Evolutionary conservation across 2,329 filamentous ascomycete species (phyloP).

Genomic region (Clarireedia sp.): DNA sequence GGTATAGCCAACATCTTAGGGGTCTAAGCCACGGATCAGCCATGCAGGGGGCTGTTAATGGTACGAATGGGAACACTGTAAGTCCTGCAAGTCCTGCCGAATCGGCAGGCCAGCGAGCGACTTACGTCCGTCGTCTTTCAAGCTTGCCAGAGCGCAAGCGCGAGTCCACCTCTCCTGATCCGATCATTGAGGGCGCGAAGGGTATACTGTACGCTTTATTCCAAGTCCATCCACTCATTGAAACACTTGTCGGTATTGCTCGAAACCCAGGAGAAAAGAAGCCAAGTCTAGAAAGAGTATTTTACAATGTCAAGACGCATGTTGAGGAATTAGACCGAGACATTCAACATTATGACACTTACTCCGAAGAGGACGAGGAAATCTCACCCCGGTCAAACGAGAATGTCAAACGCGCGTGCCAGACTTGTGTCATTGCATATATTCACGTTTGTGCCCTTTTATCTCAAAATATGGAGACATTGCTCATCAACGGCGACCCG

Average conservation of each 20-base stretch:
- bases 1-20: conserved; percentile 55
- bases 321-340: conserved; percentile 59
- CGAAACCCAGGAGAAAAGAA: conserved; percentile 52
- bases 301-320: conserved; percentile 60
- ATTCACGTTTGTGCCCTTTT: conserved; percentile 56
- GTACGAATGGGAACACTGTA: conserved; percentile 22
- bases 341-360: conserved; percentile 52
- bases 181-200: conserved; percentile 56
- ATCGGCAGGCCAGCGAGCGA: conserved; percentile 45
- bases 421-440: conserved; percentile 57
- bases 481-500: conserved; percentile 57
- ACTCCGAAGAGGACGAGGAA: conserved; percentile 41
- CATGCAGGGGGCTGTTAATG: conserved; percentile 42
- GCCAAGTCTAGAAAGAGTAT: conserved; percentile 58
- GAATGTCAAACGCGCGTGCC: conserved; percentile 54
- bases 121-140: conserved; percentile 56
- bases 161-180: conserved; percentile 53
- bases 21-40: conserved; percentile 62
- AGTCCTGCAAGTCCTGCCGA: conserved; percentile 56
- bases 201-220: conserved; percentile 60
- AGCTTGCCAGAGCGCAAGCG: conserved; percentile 54
- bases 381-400: conserved; percentile 48
- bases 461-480: conserved; percentile 53
- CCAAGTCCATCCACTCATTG: conserved; percentile 60
- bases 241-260: conserved; percentile 54